Base-by-base conservation (phyloP, 768 basidiomycete species). In the Tricholomella constricta region DNA sequence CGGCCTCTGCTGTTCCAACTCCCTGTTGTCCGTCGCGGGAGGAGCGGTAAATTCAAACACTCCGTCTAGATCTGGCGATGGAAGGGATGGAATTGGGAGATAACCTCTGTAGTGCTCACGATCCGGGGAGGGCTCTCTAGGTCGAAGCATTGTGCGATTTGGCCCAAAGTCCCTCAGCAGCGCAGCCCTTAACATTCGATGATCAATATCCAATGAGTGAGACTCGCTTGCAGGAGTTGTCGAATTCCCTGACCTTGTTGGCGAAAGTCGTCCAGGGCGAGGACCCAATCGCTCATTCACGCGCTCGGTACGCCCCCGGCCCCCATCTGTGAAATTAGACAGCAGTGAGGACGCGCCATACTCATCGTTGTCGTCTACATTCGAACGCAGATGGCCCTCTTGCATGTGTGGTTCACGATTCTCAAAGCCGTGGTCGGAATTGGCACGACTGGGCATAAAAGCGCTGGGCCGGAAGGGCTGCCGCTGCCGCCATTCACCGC, bases 41-140 rank as follows among this genome's bases (percentile, higher is more conserved):
- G 52, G 11, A 23, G 41, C 6, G 14, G 38, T 31, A 23, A 47
- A 56, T n/a, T 60, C 52, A 5, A 66, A 60, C 26, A 59, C 35
- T 35, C 54, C 57, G 14, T 61, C 60, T n/a, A 68, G 56, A n/a
- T 58, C 63, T 12, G 68, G 67, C 4, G 66, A 63, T 8, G 64
- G 65, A 19, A 64, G 57, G 5, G 56, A 57, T 5, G 62, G 62
- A 26, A 57, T 45, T 25, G 62, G 53, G 14, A 60, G 53, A 26
- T 45, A 53, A 7, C 53, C 48, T 38, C 48, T 27, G 32, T 17
- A 46, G 31, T 29, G 12, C 11, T 46, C 29, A 34, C 31, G 45
- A 5, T 38, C 47, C 8, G 36, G 22, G 7, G 47, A 19, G 15
- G 31, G 10, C 14, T 34, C 20, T 23, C 12, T 15, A 23, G n/a